These are phyloP conservation scores for Noccaea caerulescens DNA, from an alignment of 345 rosid genomes.

Conservation along the genomic window DNA sequence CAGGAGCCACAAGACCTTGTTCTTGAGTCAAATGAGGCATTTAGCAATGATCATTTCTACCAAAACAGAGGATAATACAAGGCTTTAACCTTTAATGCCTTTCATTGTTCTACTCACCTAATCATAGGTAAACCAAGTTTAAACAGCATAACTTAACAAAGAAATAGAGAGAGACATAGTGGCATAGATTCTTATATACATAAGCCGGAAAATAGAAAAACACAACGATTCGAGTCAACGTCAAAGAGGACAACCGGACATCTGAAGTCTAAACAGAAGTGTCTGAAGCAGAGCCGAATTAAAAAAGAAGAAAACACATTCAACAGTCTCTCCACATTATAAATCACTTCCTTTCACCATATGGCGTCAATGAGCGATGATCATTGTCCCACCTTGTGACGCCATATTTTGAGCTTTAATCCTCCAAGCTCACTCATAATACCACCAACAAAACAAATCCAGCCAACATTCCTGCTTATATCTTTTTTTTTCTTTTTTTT, in stretches of 20 bases:
- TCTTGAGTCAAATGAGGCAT: too few relatives aligned
- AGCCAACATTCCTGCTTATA: conserved; percentile 11
- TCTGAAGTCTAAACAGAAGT: not conserved
- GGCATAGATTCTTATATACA: conserved; percentile 35
- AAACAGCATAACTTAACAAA: not conserved
- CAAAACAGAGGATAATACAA: not conserved
- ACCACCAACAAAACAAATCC: conserved; percentile 28
- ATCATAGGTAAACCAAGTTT: not conserved
- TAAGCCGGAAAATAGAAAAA: not conserved
- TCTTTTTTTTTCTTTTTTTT: conserved; percentile 19
- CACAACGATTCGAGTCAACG: conserved; percentile 26
- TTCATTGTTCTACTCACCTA: not conserved
- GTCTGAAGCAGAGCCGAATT: conserved; percentile 28
- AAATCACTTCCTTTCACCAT: conserved; percentile 26
- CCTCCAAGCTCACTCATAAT: conserved; percentile 10
- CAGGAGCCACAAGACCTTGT: too few relatives aligned
- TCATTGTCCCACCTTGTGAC: conserved; percentile 15
- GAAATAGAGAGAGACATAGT: not conserved
- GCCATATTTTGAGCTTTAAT: conserved; percentile 8
- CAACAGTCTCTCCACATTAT: not conserved
- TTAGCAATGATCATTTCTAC: not conserved
- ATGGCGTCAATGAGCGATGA: conserved; percentile 23
- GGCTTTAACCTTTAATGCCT: not conserved
- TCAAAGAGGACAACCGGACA: conserved; percentile 1
- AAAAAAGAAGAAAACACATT: not conserved